Evolutionary conservation across 805 yeast genomes (phyloP).

Genomic region (Suhomyces sp.): DNA sequence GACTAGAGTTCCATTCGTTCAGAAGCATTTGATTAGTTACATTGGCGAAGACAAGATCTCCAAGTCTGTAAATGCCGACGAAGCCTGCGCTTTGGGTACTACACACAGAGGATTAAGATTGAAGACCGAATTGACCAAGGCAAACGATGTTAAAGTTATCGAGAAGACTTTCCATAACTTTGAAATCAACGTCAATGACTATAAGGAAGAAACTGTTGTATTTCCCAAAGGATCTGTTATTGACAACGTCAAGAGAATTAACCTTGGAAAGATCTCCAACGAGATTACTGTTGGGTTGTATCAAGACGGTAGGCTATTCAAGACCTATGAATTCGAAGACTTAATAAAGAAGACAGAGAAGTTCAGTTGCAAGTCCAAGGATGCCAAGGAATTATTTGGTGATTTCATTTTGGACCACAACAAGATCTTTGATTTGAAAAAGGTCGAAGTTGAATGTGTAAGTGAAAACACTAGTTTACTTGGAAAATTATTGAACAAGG

Average conservation of each 20-base stretch:
- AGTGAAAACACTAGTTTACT: constrained; percentile 21
- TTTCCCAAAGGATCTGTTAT: constrained; percentile 50
- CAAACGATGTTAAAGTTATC: constrained; percentile 54
- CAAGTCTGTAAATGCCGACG: constrained; percentile 92
- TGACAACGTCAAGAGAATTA: constrained; percentile 32
- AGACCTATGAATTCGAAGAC: constrained; percentile 25
- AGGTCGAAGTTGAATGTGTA: constrained; percentile 47
- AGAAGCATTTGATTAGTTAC: constrained; percentile 52
- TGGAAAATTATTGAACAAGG: constrained; percentile 24
- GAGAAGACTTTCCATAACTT: constrained; percentile 57
- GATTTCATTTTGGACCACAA: constrained; percentile 47
- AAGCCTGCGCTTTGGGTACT: constrained; percentile 87
- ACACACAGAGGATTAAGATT: constrained; percentile 75
- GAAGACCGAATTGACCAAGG: constrained; percentile 64
- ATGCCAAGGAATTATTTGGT: constrained; percentile 32
- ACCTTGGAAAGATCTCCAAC: constrained; percentile 34
- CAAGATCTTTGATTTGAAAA: constrained; percentile 48
- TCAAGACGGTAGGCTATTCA: constrained; percentile 39
- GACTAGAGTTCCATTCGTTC: constrained; percentile 85
- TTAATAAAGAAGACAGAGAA: constrained; percentile 27
- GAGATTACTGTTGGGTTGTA: constrained; percentile 32
- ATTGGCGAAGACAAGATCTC: constrained; percentile 64
- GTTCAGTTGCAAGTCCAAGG: constrained; percentile 40
- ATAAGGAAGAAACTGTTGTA: constrained; percentile 24
- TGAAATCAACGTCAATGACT: constrained; percentile 33